These are phyloP conservation scores for Trichoderma sp. DNA, from an alignment of 2,329 filamentous ascomycete genomes.

Conservation along the genomic window DNA sequence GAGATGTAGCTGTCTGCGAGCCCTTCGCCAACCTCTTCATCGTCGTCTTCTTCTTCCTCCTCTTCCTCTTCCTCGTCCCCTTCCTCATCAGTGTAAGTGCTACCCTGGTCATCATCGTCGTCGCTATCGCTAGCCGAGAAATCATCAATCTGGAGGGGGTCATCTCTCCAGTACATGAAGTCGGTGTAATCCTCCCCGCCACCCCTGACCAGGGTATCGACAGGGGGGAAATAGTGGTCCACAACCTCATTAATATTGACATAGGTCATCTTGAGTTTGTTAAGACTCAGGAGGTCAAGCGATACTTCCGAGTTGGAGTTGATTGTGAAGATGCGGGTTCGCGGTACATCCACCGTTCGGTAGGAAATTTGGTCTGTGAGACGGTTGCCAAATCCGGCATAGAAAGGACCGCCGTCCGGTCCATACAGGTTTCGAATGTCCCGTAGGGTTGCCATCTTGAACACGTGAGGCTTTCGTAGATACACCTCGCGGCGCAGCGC, in stretches of 20 bases:
- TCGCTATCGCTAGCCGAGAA: conserved; percentile 72
- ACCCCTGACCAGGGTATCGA: conserved; percentile 79
- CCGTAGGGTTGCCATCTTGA: conserved; percentile 97
- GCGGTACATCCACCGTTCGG: conserved; percentile 90
- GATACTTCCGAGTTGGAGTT: conserved; percentile 97
- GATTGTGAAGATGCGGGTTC: conserved; percentile 95
- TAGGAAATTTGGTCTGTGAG: conserved; percentile 96
- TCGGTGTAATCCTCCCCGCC: conserved; percentile 95
- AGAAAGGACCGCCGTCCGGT: conserved; percentile 77
- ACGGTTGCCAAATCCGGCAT: conserved; percentile 94
- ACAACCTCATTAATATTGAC: conserved; percentile 96
- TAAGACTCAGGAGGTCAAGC: conserved; percentile 82
- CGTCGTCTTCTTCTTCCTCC: conserved; percentile 30
- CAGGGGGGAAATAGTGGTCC: conserved; percentile 95
- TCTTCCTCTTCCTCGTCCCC: conserved; percentile 32
- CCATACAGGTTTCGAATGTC: conserved; percentile 90
- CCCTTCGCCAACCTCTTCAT: conserved; percentile 40
- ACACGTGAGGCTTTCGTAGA: conserved; percentile 92
- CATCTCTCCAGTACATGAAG: conserved; percentile 93
- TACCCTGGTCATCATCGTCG: conserved; percentile 47
- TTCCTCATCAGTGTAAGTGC: conserved; percentile 44
- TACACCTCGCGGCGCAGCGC: conserved; percentile 91
- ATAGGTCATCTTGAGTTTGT: conserved; percentile 95
- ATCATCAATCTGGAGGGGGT: conserved; percentile 78
- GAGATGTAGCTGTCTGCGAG: conserved; percentile 58